Evolutionary conservation across 116 monocot species (phyloP), one percentile per base, ranked within the genome.

Genomic region (Iris pallida): DNA sequence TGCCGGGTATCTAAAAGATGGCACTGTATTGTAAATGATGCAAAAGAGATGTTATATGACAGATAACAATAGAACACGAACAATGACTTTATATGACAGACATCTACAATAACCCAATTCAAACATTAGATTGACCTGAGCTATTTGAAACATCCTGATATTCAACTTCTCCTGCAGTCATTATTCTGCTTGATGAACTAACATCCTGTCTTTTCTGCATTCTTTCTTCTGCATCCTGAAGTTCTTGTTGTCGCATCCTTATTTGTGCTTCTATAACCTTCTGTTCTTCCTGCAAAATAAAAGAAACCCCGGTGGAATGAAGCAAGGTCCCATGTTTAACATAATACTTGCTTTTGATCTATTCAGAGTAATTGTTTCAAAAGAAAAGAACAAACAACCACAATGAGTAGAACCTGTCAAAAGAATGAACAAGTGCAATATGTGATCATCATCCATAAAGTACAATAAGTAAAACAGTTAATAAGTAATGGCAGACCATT

Each of bases 181-280:
- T 46, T 54, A 71, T 59, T 62, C 63, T 79, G 44, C 71, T 84
- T 14, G 86, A 88, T 42, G 84, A 80, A 73, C 72, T 69, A 8
- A 73, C 48, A 15, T 70, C 76, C 57, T 87, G 83, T 55, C 75
- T 87, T 74, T 76, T 90, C 65, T 83, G 83, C 71, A 83, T 70
- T 73, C 75, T 90, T 74, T 90, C 84, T 67, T 82, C 85, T 71
- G 89, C 92, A 65, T 87, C 87, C n/a, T 81, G 79, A 54, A 81
- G 74, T 62, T 87, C 90, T 70, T 90, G 81, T 70, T 85, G 89
- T 58, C 85, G 80, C 78, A 92, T 79, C 71, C 92, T 78, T 80
- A 97, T 89, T 63, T 90, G 92, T 63, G 97, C 97, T 80, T 97
- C 97, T 77, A 97, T 97, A 47, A 97, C 85, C 57, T 68, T 89